Base-by-base conservation (phyloP, 768 basidiomycete genomes). In the Tylopilus sp. region DNA sequence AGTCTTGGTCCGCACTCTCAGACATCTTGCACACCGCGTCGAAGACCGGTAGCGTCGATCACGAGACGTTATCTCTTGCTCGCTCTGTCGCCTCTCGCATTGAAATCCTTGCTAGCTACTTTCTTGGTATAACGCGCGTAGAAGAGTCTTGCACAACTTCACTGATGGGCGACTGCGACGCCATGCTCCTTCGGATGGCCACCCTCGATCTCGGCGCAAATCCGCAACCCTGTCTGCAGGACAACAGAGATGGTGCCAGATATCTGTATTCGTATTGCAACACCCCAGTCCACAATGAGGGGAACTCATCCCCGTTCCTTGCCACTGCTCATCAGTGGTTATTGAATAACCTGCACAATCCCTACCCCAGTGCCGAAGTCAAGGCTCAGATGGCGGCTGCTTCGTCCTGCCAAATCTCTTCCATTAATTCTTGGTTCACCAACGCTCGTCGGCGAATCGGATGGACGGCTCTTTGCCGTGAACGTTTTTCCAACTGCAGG, bases 401-500 rank as follows among this genome's bases (percentile, higher is more conserved):
- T 0, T 66, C 57, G 30, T 22, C 53, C 56, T 10, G 20, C 51
- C 3, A 69, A 58, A 11, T 53, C 0, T 53, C 60, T 39, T 69
- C 71, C 0, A 46, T 82, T 39, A 73, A 74, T 35, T 55, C 60
- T 0, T 82, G 81, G 81, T 82, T 82, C 28, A 55, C 71, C 18
- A 73, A 75, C 8, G 68, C 65, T 1, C 73, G 81, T 1, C 75
- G 73, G 20, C 73, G 79, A 0, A 81, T 81, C 0, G 80, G 80
- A 0, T 83, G 81, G 81, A 80, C 74, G 10, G 13, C 48, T 0
- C 45, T 80, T 0, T 72, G 76, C 4, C 68, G 66, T 1, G 57
- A 62, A 3, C 25, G 22, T 30, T 68, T 73, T 18, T 48, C 57
- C 8, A 63, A 56, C 9, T 60, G 64, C 12, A 54, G 64, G 10